Base-by-base conservation (phyloP, 805 yeast genomes). In the Nakazawaea siamensis region DNA sequence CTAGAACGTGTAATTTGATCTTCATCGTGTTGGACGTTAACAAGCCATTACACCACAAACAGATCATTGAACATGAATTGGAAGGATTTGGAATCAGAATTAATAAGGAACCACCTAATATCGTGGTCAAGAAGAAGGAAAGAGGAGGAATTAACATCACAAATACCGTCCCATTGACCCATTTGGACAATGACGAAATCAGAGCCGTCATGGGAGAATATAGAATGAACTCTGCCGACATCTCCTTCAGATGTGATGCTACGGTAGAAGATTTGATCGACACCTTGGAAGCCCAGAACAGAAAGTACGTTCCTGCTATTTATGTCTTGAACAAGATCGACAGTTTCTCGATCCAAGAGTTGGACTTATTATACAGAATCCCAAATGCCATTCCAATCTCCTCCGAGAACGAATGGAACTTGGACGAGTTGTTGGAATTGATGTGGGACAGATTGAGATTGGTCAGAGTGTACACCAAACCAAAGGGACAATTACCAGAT, bases 301-400 rank as follows among this genome's bases (percentile, higher is more conserved):
- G 99, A 64, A 78, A 84, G 56, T 92, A 92, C 58, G 86, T 92
- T 46, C 98, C 98, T 2, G 97, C 95, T 1, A 68, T 92, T 38
- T 92, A 92, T 54, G 97, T 87, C 30, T 67, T 92, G 53, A 92
- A 92, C 70, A 92, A 92, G 62, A 90, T 92, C 52, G 99, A 92
- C 60, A 80, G 97, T 9, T 82, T 92, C 54, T 82, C 96, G 6
- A 71, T 90, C 35, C 94, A 92, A 61, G 99, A 92, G 58, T 73
- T 92, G 47, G 95, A 92, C 47, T 63, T 92, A 40, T 61, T 92
- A 43, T 81, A 84, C 65, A 76, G 92, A 55, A 92, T 92, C 49
- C 98, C 98, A 33, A 79, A 92, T 60, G 97, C 97, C 6, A 94
- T 92, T 34, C 98, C 98, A 26, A 90, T 92, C 42, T 84, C 96